These are phyloP conservation scores for Mycosarcoma mackinlayi DNA, from an alignment of 1,284 basidiomycete genomes.

Conservation along the genomic window DNA sequence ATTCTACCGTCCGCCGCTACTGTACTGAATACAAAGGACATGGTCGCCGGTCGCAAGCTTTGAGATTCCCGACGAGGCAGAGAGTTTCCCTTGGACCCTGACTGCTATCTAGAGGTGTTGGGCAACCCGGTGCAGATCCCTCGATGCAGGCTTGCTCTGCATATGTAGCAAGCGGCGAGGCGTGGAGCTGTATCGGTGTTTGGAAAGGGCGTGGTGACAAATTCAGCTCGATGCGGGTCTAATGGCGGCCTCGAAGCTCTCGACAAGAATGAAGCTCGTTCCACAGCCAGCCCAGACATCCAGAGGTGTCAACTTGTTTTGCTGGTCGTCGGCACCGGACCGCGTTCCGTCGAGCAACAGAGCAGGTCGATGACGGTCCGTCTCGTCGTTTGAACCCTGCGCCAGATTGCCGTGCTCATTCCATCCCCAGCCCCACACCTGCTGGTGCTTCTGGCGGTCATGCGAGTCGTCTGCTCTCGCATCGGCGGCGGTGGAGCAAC, in stretches of 20 bases:
- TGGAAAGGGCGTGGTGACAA: no score
- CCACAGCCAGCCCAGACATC: constrained; percentile 48
- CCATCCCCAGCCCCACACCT: constrained; percentile 51
- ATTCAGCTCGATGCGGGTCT: no score
- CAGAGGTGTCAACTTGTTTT: constrained; percentile 4
- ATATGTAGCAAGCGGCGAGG: no score
- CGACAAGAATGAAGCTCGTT: constrained; percentile 43
- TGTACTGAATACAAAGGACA: no score
- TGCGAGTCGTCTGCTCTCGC: background rate
- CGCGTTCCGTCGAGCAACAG: constrained; percentile 27
- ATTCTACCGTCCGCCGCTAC: no score
- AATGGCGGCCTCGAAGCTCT: background rate
- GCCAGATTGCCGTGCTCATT: constrained; percentile 56
- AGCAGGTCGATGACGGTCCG: constrained; percentile 28
- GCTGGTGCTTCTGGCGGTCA: background rate
- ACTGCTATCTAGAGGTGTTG: no score
- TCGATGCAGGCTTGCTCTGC: no score
- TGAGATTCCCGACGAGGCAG: no score
- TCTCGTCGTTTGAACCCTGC: constrained; percentile 38
- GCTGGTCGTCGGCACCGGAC: constrained; percentile 20
- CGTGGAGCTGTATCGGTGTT: no score
- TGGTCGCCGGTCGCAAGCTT: no score
- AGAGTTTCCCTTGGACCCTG: no score
- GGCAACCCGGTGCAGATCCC: no score
- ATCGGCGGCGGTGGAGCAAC: background rate